phyloP scores from a whole-genome alignment of 441 rosid species.

The Oxalis stricta region DNA sequence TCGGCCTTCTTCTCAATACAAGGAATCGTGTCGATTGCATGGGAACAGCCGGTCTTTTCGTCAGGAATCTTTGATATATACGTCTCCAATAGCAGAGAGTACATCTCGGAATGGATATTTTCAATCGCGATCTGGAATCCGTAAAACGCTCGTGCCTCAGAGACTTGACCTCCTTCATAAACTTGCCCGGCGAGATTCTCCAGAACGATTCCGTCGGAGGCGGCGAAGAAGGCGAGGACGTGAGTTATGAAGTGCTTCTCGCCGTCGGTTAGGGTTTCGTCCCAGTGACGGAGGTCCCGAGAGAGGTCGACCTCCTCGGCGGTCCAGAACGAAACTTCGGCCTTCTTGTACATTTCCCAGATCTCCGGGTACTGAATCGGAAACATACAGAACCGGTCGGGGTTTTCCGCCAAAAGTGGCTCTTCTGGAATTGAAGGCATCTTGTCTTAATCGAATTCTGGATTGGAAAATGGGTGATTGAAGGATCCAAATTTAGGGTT shows the following conservation, averaged over 20 bases:
- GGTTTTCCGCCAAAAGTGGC: slow-evolving; percentile 32
- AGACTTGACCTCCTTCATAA: slow-evolving; percentile 54
- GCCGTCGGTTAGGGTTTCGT: slow-evolving; percentile 25
- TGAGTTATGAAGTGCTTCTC: slow-evolving; percentile 55
- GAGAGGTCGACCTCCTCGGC: slow-evolving; percentile 69
- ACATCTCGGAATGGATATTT: slow-evolving; percentile 61
- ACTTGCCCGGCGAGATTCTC: slow-evolving; percentile 49
- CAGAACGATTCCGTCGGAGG: slow-evolving; percentile 51
- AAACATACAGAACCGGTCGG: slow-evolving; percentile 46
- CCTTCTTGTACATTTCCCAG: slow-evolving; percentile 59
- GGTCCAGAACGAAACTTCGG: slow-evolving; percentile 67
- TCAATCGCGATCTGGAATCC: slow-evolving; percentile 65
- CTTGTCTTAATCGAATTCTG: not conserved
- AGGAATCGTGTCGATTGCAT: slow-evolving; percentile 44
- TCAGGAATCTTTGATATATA: slow-evolving; percentile 42
- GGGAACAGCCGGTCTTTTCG: slow-evolving; percentile 39
- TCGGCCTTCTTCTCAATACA: slow-evolving; percentile 48
- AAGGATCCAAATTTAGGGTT: no score
- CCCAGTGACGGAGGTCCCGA: slow-evolving; percentile 47
- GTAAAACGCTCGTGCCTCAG: slow-evolving; percentile 67
- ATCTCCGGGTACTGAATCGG: slow-evolving; percentile 43
- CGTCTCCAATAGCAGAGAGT: slow-evolving; percentile 49
- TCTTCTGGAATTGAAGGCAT: slow-evolving; percentile 49
- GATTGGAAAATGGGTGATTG: not conserved
- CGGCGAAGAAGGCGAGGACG: slow-evolving; percentile 60